Base-by-base conservation (phyloP, 768 basidiomycete species). In the Clitopilus passeckerianus region DNA sequence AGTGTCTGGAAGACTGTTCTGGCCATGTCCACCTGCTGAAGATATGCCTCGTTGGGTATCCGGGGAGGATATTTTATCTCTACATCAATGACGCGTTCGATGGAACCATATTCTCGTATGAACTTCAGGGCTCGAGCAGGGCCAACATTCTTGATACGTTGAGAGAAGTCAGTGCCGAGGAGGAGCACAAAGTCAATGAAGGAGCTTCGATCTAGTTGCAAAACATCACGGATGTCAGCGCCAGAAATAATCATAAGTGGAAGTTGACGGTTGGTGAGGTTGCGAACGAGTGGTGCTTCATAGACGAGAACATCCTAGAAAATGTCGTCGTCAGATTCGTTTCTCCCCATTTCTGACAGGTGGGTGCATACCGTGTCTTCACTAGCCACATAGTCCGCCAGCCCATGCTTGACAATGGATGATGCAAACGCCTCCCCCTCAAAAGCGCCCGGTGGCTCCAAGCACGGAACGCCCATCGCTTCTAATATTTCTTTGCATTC, bases 401-500 rank as follows among this genome's bases (percentile, higher is more conserved):
- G 67, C 1, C 95, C 94, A 27, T 82, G 75, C 15, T 86, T 65
- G 10, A 91, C 93, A 37, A 96, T 77, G 7, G 89, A 81, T 5
- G 90, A 83, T 0, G 93, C 94, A 34, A 96, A 72, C 0, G 90
- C 93, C 71, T 97, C 95, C 1, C 89, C 95, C 69, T 97, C 95
- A 59, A 81, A 86, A 0, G 87, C 82, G 0, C 86, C 87, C 0
- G 76, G 75, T 8, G 87, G 75, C 16, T 90, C 83, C 30, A 95
- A 69, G 65, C 86, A 89, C 0, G 88, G 87, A 1, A 95, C 79
- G n/a, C 93, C 93, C 89, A 95, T 90, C 0, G 89, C 86, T 22
- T 70, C 65, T 7, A 96, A 65, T 22, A 95, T 82, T 56, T 83
- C 81, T 67, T 80, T 86, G 62, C 84, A 83, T 67, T 95, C 86